phyloP scores from a whole-genome alignment of 2,329 filamentous ascomycete species.

The Colletotrichum cordylinicola region DNA sequence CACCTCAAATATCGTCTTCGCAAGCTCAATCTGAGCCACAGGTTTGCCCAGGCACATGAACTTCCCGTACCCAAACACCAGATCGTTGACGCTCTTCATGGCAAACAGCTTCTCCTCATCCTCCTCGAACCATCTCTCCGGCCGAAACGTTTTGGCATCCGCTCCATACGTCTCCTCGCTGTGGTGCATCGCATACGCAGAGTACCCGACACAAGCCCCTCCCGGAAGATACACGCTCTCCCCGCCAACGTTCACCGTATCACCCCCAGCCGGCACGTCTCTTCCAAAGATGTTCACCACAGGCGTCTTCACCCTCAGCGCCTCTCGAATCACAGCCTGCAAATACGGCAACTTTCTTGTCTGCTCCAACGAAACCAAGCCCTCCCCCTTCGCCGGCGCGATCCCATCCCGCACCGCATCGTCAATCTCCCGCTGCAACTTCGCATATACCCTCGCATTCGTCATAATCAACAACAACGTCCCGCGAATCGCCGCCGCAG shows the following conservation, averaged over 20 bases:
- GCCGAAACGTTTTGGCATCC: slow-evolving; percentile 60
- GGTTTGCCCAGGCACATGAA: slow-evolving; percentile 20
- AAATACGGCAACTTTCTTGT: slow-evolving; percentile 40
- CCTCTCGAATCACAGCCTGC: slow-evolving; percentile 42
- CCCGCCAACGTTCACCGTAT: slow-evolving; percentile 16
- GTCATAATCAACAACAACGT: slow-evolving; percentile 53
- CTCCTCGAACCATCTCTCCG: slow-evolving; percentile 60
- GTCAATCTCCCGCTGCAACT: slow-evolving; percentile 50
- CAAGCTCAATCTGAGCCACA: slow-evolving; percentile 17
- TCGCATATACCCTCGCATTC: slow-evolving; percentile 45
- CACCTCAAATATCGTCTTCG: slow-evolving; percentile 39
- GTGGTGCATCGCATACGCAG: slow-evolving; percentile 66
- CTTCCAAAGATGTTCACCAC: slow-evolving; percentile 28
- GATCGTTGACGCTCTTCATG: slow-evolving; percentile 15
- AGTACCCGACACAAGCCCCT: slow-evolving; percentile 64
- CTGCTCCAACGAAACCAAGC: slow-evolving; percentile 27
- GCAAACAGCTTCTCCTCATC: slow-evolving; percentile 33
- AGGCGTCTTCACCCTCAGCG: slow-evolving; percentile 32
- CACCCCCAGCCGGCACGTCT: slow-evolving; percentile 26
- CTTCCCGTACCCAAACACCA: slow-evolving; percentile 18
- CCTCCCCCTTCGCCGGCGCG: slow-evolving; percentile 26
- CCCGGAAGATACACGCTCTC: slow-evolving; percentile 47
- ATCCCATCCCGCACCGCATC: slow-evolving; percentile 20
- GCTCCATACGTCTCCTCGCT: slow-evolving; percentile 60
- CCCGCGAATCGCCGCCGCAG: slow-evolving; percentile 52